Conservation (phyloP, 768 basidiomycete species). For the Auricularia heimuer region DNA sequence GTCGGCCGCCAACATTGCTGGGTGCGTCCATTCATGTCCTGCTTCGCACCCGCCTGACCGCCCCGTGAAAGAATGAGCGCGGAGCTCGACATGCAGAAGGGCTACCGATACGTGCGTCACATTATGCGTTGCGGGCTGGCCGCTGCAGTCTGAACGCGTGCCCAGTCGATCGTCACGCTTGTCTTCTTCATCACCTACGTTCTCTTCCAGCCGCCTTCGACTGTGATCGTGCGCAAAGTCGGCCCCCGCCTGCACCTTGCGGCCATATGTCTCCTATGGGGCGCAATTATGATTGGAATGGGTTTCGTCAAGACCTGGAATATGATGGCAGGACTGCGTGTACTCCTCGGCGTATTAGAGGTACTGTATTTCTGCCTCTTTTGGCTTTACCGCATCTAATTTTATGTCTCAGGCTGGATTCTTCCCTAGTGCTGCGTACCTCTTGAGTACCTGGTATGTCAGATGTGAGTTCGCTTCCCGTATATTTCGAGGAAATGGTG, state of each 20-base stretch:
- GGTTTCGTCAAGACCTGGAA: conserved; percentile 20
- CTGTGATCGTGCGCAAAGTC: background rate
- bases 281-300: conserved; percentile 19
- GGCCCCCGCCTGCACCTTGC: background rate
- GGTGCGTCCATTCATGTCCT: background rate
- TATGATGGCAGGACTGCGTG: conserved; percentile 17
- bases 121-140: too few relatives aligned
- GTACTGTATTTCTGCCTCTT: background rate
- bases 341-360: conserved; percentile 19
- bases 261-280: conserved; percentile 14
- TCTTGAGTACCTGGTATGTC: conserved; percentile 18
- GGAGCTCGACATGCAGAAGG: background rate
- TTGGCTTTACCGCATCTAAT: too few relatives aligned
- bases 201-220: conserved; percentile 3
- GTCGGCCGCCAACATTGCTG: background rate
- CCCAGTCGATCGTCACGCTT: conserved; percentile 18
- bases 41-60: background rate
- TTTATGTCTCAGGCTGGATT: conserved; percentile 13
- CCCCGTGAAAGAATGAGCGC: background rate
- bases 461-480: conserved; percentile 19
- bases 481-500: conserved; percentile 13
- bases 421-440: conserved; percentile 16
- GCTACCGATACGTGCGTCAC: background rate
- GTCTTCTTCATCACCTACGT: conserved; percentile 22
- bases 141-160: too few relatives aligned